Evolutionary conservation across 352 stramenopile species (phyloP), one percentile per base, ranked within the genome.

Genomic region (Blastocystis sp.): DNA sequence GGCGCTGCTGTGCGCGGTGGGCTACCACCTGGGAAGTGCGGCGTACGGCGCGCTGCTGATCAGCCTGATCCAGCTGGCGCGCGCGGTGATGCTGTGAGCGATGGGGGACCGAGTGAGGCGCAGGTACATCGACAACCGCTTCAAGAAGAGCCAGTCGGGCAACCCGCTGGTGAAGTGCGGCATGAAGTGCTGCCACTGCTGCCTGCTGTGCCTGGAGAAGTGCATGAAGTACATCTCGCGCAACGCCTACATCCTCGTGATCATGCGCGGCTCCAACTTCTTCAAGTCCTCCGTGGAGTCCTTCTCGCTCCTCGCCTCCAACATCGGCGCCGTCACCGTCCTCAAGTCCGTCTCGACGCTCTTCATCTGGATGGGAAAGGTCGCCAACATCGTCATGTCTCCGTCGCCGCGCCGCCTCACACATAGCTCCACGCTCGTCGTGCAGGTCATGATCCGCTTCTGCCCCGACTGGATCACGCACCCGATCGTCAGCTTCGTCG

Each of bases 161-260:
- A 95, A 94, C 52, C 93, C 95, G 74, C 88, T 95, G 38, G 94
- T 95, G 74, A 94, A 94, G 24, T 79, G 91, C 3, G 91, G 94
- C 11, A 48, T 87, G 17, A 89, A 89, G 42, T 90, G 84, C 60
- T 89, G 68, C 48, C 74, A 71, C 34, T 90, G 95, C 90, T 97
- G 93, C 90, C 90, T 99, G 64, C 98, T 94, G 92, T 98, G 95
- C 89, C 88, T 95, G 1, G 93, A 95, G 76, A 89, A 89, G 42
- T 90, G 94, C 78, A 93, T 98, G 87, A 95, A 94, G 74, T 98
- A 98, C 89, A 90, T 98, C n/a, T 98, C 96, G 89, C 97, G 98
- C 90, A 98, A 98, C 91, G 94, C 94, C 0, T 97, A 97, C 89
- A 97, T 97, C 65, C 90, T 95, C 71, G 90, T 95, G 43, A 93